Evolutionary conservation across 352 stramenopile genomes (phyloP), one percentile per base, ranked within the genome.

Genomic region (Pythium periplocum): DNA sequence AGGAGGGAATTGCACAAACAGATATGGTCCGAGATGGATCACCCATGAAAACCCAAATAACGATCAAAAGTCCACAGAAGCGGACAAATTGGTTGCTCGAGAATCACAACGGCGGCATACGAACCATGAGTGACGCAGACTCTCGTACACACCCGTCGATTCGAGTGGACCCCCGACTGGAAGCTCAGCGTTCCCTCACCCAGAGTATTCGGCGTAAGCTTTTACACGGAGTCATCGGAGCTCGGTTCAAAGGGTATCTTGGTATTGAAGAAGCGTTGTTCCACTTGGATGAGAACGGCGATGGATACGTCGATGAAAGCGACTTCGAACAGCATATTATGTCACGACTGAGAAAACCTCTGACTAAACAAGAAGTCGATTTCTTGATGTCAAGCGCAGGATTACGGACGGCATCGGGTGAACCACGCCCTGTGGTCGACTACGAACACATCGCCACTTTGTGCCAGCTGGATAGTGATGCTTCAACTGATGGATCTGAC

Each of bases 161-260:
- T 32, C 74, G 72, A 3, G 60, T 86, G 1, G 75, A 86, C 41
- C 57, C 63, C 11, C 68, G 73, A 8, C 48, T 88, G 3, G 75
- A 86, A 48, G 66, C 61, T 0, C 78, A 86, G 47, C 64, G 73
- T 0, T 37, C 84, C 12, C 48, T 83, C 2, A 69, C 63, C 40
- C 59, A 73, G 26, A 78, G 68, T 37, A 72, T 86, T 45, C 75
- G 75, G 4, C 64, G 63, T 9, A 88, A 88, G 57, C 59, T 86
- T 6, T 59, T 86, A 7, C 68, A 55, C 9, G 77, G 77, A 0
- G 50, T 84, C 4, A 43, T 74, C 33, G 62, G 69, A 3, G 35
- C 56, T 4, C 55, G 69, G 2, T 54, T 46, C 1, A 48, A 78
- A 4, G 78, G 75, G 0, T 85, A 70, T 42, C 39, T 73, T 3